Percentiles rank a stretch among this genome's conserved stretches.
phyloP scores from a whole-genome alignment of 352 stramenopile species.

The Phytophthora citrophthora region DNA sequence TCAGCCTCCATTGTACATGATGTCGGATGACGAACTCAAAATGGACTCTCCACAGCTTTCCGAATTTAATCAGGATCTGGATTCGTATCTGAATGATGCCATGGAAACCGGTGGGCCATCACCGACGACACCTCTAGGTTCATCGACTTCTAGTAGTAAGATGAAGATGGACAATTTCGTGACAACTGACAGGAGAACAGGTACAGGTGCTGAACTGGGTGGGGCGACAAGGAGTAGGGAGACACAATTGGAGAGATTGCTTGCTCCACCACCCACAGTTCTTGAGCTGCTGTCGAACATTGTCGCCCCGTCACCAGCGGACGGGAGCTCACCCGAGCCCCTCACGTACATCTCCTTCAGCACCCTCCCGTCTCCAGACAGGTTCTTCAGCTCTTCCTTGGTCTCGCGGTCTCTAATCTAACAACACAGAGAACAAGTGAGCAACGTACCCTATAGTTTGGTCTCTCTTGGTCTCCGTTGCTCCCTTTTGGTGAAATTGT shows the following conservation, averaged over 20 bases:
- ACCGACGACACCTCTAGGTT: slow-evolving; percentile 51
- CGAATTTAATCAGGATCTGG: slow-evolving; percentile 80
- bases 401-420: too few species aligned
- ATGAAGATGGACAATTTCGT: slow-evolving; percentile 46
- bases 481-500: too few species aligned
- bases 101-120: slow-evolving; percentile 57
- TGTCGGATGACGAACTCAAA: slow-evolving; percentile 70
- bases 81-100: slow-evolving; percentile 68
- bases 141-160: slow-evolving; percentile 15
- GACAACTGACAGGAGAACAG: slow-evolving; percentile 22
- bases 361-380: too few species aligned
- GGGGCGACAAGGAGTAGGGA: slow-evolving; percentile 26
- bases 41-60: slow-evolving; percentile 72
- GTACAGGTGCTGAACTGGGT: background rate
- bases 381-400: too few species aligned
- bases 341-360: too few species aligned
- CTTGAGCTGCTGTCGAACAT: too few species aligned
- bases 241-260: slow-evolving; percentile 52
- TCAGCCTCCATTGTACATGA: slow-evolving; percentile 45
- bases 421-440: too few species aligned
- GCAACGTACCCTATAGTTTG: too few species aligned
- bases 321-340: too few species aligned
- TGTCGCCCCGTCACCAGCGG: too few species aligned
- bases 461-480: too few species aligned
- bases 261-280: slow-evolving; percentile 17